Evolutionary conservation across 805 yeast genomes (phyloP), one percentile per base, ranked within the genome.

Genomic region (Sungouiozyma ichnusensis): DNA sequence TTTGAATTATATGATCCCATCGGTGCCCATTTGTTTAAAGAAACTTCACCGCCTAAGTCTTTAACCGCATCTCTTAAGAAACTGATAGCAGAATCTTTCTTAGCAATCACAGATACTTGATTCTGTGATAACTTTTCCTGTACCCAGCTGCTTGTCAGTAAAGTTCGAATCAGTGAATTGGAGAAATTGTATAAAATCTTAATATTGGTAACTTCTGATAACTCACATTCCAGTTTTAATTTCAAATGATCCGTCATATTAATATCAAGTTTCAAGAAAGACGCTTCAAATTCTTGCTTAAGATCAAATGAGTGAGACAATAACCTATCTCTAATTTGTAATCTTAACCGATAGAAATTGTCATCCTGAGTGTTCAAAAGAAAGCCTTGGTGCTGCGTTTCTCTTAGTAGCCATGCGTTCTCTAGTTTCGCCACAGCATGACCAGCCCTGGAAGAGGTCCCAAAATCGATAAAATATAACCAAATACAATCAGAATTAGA

Each of bases 1-100:
- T 48, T 44, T 5, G 50, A 41, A 46, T 64, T 63, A 3, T 45
- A 19, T 1, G 67, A 63, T 7, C 56, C 58, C 5, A 38, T 38
- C 1, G 66, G 66, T 8, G 63, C 66, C 66, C 66, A 62, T 45
- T 51, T 57, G 1, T 48, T 36, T 4, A 64, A 42, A 1, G 53
- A 40, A 20, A 46, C 50, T 2, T 37, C 42, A 14, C 53, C 57
- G 1, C 56, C 57, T 2, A 49, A 27, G 5, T 55, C 59, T 5
- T 49, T 51, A 16, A 64, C 38, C 13, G 51, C 54, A 18, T 63
- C 65, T 19, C 39, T 42, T 1, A 65, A 38, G 38, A 52, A 62
- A 4, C 58, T 46, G 2, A 65, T 53, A 1, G 62, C 58, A 18
- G 50, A 46, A 41, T 65, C 71, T 37, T 64, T 65, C 3, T 45